Base-by-base conservation (phyloP, 225 moss, liverwort and hornwort genomes). In the Lunularia cruciata region DNA sequence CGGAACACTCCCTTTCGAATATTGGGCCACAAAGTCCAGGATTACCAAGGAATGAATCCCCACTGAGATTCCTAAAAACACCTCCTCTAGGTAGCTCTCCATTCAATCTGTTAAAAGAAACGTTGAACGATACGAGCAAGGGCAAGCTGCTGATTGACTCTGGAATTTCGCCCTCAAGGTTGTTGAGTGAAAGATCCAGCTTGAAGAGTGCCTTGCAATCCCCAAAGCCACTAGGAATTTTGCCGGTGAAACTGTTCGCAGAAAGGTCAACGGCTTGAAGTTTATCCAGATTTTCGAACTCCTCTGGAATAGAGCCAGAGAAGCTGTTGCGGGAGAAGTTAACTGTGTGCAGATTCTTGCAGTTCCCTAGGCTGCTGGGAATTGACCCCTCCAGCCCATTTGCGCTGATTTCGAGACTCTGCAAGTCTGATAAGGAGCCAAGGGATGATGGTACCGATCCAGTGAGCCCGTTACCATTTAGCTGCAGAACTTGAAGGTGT, bases 51-150 rank as follows among this genome's bases (percentile, higher is more conserved):
- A 67, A 74, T 8, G 33, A 54, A 2, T 26, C 35, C 22, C 5
- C 22, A 3, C 36, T 20, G 25, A 69, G 28, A 26, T 38, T 40
- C 23, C 5, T 8, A 38, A 69, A 57, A 4, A n/a, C 7, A 3
- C 32, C 67, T 8, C 3, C 46, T 18, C 12, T 47, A 46, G 69
- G 71, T 28, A 93, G 69, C 4, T 82, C 56, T 0, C 93, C 90
- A 32, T 68, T 69, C 9, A 92, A 63, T 47, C 47, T 47, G 73
- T 92, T 92, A 15, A 6, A 37, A 10, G 92, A 92, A 28, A 83
- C 66, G 76, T 92, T 89, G 72, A 92, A 40, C 77, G 80, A 83
- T 67, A 84, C 84, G 59, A 92, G 73, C 75, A 81, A 82, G 56
- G 87, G 78, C 69, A 89, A 89, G 23, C 76, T 79, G 19, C 67